Evolutionary conservation across 805 yeast species (phyloP), one percentile per base, ranked within the genome.

Genomic region (Wickerhamomyces chaumierensis): DNA sequence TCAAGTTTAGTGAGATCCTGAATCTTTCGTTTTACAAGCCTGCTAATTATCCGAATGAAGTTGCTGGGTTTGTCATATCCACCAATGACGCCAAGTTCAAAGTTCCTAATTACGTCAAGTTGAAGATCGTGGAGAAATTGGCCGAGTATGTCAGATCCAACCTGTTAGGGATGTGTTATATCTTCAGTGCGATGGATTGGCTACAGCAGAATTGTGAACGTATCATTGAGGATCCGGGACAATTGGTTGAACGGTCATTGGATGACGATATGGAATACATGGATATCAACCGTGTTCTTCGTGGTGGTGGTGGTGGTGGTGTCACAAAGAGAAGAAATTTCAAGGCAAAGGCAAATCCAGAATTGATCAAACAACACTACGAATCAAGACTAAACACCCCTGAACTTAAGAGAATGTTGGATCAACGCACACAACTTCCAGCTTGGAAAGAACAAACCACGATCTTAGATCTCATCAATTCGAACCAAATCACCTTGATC

Each of bases 151-250:
- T 79, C 2, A 47, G 59, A 3, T 62, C 65, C 2, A 62, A 64
- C 11, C 48, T 76, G 5, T 23, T 80, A 3, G 96, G 96, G 2
- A 84, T 77, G 48, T 75, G 82, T 49, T 72, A 79, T 60, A 56
- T 87, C 1, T 81, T 65, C 52, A 62, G 76, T 5, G 63, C 85
- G n/a, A 63, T 75, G 37, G 94, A 86, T 44, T 87, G 94, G 88
- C 49, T 88, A 15, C 79, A 81, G 45, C 78, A 72, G 14, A 73
- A 82, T 48, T 60, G 80, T 34, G 58, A 64, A 5, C 56, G 57
- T 3, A 66, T 87, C 13, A 69, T 82, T 9, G 73, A 76, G 33
- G 67, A 78, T 40, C 97, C 97, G 0, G 94, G 95, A 0, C 76
- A 79, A 3, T 65, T 90, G 18, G 49, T 70, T 33, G 65, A 65